A percentile compares a stretch with the other conserved stretches of the same genome.
These are phyloP conservation scores for Microglena sp. DNA, from an alignment of 139 green algal species.

Conservation along the genomic window DNA sequence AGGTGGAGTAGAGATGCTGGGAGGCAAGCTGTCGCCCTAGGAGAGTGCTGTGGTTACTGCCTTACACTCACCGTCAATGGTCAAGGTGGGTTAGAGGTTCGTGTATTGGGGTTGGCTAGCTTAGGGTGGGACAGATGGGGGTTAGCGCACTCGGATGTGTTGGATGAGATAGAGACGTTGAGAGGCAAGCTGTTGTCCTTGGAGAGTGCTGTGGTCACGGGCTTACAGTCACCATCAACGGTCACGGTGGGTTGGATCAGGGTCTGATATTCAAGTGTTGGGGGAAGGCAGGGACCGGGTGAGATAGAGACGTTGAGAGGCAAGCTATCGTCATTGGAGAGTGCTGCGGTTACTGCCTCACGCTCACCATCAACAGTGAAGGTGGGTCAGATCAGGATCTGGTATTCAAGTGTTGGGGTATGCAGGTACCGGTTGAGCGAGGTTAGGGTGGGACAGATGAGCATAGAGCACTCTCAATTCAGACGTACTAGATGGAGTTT, in stretches of 20 bases:
- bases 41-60: too few relatives aligned
- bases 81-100: background rate
- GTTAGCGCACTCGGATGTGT: constrained; percentile 23
- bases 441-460: too few relatives aligned
- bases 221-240: background rate
- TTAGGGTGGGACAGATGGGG: too few relatives aligned
- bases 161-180: constrained; percentile 37
- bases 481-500: too few relatives aligned
- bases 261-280: too few relatives aligned
- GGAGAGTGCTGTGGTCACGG: constrained; percentile 19
- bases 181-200: constrained; percentile 18
- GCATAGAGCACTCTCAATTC: background rate
- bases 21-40: too few relatives aligned
- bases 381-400: too few relatives aligned
- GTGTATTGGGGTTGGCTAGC: background rate
- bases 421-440: too few relatives aligned
- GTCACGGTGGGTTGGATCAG: too few relatives aligned
- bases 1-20: too few relatives aligned
- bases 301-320: constrained; percentile 33
- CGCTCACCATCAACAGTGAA: background rate
- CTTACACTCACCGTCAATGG: too few relatives aligned
- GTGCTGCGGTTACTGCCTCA: constrained; percentile 8
- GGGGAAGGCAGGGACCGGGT: constrained; percentile 26
- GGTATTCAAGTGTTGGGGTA: too few relatives aligned
- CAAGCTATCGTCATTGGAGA: constrained; percentile 21